These are phyloP conservation scores for Saccharomycopsis sp. DNA, from an alignment of 805 yeast species.

Conservation along the genomic window DNA sequence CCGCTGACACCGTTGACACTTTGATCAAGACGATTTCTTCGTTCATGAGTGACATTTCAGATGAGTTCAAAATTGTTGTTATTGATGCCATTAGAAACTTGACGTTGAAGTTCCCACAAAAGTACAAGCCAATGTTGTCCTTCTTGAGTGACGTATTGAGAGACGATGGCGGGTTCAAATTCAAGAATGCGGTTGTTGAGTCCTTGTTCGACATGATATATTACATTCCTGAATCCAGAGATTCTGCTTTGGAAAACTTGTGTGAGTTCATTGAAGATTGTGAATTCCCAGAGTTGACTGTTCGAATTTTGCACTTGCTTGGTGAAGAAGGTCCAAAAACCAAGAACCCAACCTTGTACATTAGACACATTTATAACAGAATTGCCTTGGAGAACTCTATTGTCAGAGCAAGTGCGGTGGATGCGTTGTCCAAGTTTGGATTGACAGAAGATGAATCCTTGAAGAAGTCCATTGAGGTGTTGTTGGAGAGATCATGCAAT, in stretches of 20 bases:
- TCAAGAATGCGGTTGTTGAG: conserved; percentile 83
- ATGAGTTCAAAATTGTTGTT: conserved; percentile 89
- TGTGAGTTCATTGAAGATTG: conserved; percentile 98
- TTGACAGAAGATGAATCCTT: conserved; percentile 62
- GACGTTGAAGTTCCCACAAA: conserved; percentile 87
- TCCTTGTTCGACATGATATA: conserved; percentile 87
- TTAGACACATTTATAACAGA: conserved; percentile 93
- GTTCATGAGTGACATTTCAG: conserved; percentile 88
- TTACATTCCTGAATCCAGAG: conserved; percentile 76
- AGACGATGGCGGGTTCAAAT: conserved; percentile 82
- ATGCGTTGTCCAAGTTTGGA: conserved; percentile 87
- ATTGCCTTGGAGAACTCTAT: conserved; percentile 93
- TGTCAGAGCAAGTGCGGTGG: conserved; percentile 91
- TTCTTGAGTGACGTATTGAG: conserved; percentile 79
- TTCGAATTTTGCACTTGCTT: conserved; percentile 81
- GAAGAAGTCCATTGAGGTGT: conserved; percentile 57
- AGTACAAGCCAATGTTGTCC: conserved; percentile 70
- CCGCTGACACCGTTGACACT: conserved; percentile 80
- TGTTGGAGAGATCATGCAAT: conserved; percentile 73
- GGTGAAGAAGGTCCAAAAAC: conserved; percentile 94
- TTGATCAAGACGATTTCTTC: conserved; percentile 79
- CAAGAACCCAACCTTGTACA: conserved; percentile 76
- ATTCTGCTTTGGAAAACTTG: conserved; percentile 72
- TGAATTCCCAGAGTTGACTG: conserved; percentile 88
- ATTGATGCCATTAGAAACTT: conserved; percentile 90